Evolutionary conservation across 2,329 filamentous ascomycete species (phyloP), one percentile per base, ranked within the genome.

Genomic region (Magnaporthiopsis rhizophila): DNA sequence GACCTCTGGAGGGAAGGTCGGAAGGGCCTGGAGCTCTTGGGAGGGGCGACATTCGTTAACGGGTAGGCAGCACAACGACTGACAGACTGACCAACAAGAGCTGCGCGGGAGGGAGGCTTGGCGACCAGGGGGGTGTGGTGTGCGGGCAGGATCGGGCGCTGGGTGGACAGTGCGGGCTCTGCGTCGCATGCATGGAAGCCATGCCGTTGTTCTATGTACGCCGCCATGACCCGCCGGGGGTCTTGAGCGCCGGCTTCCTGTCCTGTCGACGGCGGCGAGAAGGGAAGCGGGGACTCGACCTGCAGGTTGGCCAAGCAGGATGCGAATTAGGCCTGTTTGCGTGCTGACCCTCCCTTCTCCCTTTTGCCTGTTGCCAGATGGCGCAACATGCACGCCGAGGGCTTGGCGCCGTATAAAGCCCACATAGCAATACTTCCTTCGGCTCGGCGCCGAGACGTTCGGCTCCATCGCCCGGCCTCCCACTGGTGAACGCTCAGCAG

Each of bases 121-220:
- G 45, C 45, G 45, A 24, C 45, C 45, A 24, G 21, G 45, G 45
- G 45, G 21, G 3, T 9, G 34, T 30, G 30, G 30, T 30, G 45
- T 53, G 45, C n/a, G 7, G 24, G 45, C 21, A 53, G 21, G 45
- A 24, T n/a, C 8, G 45, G 45, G 21, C 18, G 45, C 45, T 53
- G 45, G n/a, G 13, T 60, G 58, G 32, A 18, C 28, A 60, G 21
- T 28, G 26, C 26, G 26, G 57, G 30, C 30, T 18, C 26, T 18
- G 57, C 57, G 30, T 53, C 56, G 34, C 21, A 63, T 63, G 62
- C 62, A 63, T 63, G 56, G 62, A 63, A 63, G 62, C 56, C 62
- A 58, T 63, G 59, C 62, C 62, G 62, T 34, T 18, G 53, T 63
- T 63, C 62, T 56, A 63, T 36, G 62, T 56, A 63, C 57, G 62